These are phyloP conservation scores for Debaryomyces subglobosus DNA, from an alignment of 1,139 yeast species.

Conservation along the genomic window DNA sequence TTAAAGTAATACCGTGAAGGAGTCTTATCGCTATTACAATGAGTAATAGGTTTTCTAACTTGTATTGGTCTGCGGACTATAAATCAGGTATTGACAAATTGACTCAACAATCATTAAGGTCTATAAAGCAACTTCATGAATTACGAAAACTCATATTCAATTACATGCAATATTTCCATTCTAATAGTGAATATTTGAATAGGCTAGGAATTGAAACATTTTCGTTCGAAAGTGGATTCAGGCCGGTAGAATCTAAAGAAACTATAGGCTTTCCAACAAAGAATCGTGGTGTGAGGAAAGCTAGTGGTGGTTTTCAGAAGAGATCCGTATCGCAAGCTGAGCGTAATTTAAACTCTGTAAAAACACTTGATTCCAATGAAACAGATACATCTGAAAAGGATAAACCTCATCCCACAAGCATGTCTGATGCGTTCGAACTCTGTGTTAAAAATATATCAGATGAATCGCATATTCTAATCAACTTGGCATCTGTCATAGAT, in stretches of 20 bases:
- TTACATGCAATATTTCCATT: conserved; percentile 41
- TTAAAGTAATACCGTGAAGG: neutral
- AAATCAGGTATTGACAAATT: conserved; percentile 38
- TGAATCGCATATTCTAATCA: conserved; percentile 30
- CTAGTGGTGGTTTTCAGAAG: conserved; percentile 8
- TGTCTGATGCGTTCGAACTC: conserved; percentile 12
- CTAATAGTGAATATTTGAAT: conserved; percentile 39
- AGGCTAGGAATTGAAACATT: conserved; percentile 29
- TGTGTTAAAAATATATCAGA: conserved; percentile 18
- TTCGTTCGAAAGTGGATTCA: conserved; percentile 27
- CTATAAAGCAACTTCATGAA: conserved; percentile 46
- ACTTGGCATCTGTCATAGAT: conserved; percentile 41
- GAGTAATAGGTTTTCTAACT: conserved; percentile 28
- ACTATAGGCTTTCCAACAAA: neutral
- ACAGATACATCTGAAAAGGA: neutral
- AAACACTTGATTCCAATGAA: neutral
- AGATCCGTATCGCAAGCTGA: conserved; percentile 17
- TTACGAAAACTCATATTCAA: conserved; percentile 42
- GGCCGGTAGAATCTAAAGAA: conserved; percentile 11
- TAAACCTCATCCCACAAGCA: conserved; percentile 3
- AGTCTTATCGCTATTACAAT: conserved; percentile 3
- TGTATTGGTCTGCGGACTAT: conserved; percentile 51
- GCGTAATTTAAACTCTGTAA: conserved; percentile 10
- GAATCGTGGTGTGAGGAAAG: neutral
- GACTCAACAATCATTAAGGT: conserved; percentile 32